These are phyloP conservation scores for Dactylellina drechsleri DNA, from an alignment of 2,329 filamentous ascomycete species.

Conservation along the genomic window DNA sequence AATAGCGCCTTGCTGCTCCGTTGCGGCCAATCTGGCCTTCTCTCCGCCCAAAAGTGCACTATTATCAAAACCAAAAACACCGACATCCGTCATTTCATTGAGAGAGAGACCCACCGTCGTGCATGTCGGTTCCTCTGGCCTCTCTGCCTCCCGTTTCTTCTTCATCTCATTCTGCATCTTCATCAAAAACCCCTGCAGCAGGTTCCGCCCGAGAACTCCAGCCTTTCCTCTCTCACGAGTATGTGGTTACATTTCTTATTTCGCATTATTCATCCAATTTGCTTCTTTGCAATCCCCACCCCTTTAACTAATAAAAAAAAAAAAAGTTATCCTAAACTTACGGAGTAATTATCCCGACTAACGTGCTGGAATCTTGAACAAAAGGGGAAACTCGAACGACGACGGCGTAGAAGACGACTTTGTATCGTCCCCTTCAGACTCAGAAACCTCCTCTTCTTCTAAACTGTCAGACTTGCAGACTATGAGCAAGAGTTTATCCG, in stretches of 20 bases:
- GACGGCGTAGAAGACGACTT: neutral
- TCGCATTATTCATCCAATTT: constrained; percentile 1
- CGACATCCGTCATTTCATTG: no score
- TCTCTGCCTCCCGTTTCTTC: neutral
- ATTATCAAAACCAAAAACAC: neutral
- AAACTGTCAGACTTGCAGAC: constrained; percentile 19
- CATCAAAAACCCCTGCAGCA: constrained; percentile 11
- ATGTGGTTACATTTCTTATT: neutral
- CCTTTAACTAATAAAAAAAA: no score
- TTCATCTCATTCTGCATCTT: neutral
- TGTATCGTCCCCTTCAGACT: neutral
- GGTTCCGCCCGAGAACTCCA: constrained; percentile 22
- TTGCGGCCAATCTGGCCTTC: constrained; percentile 30
- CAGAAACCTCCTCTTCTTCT: neutral
- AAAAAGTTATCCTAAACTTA: no score
- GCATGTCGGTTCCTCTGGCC: constrained; percentile 48
- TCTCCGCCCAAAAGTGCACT: constrained; percentile 10
- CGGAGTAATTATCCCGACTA: no score
- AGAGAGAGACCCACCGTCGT: constrained; percentile 9
- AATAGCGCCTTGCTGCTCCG: neutral
- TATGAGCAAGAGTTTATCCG: constrained; percentile 45
- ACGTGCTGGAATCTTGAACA: neutral
- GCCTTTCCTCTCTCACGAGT: constrained; percentile 34
- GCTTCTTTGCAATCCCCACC: neutral
- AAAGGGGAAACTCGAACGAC: constrained; percentile 22